phyloP scores from a whole-genome alignment of 1,139 yeast species.

The Hyphopichia fennica region DNA sequence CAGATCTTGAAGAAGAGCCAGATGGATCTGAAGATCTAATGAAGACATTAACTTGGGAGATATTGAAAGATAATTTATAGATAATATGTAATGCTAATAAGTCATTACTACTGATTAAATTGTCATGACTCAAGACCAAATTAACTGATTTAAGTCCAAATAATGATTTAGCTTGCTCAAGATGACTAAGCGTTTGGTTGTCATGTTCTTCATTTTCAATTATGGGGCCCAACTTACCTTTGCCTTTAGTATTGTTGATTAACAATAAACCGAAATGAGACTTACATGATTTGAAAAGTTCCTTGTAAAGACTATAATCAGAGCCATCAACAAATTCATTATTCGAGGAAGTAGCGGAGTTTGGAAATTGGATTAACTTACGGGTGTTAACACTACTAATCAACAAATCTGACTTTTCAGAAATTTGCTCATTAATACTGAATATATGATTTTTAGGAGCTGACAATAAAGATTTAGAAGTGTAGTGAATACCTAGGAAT shows the following conservation, averaged over 20 bases:
- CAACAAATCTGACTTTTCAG: slow-evolving; percentile 24
- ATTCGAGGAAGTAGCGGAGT: slow-evolving; percentile 2
- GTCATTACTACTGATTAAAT: slow-evolving; percentile 35
- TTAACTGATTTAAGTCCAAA: slow-evolving; percentile 20
- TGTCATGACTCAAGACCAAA: slow-evolving; percentile 30
- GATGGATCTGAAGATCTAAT: slow-evolving; percentile 14
- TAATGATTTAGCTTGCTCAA: slow-evolving; percentile 9
- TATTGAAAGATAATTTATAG: slow-evolving; percentile 16
- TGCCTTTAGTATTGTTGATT: slow-evolving; percentile 14
- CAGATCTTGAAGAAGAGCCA: slow-evolving; percentile 8
- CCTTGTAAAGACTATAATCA: slow-evolving; percentile 21
- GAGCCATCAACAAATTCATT: slow-evolving; percentile 13
- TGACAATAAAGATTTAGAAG: slow-evolving; percentile 55
- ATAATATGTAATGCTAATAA: slow-evolving; percentile 29
- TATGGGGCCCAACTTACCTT: not conserved
- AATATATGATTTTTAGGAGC: slow-evolving; percentile 34
- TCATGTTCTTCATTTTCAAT: slow-evolving; percentile 10
- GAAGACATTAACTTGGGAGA: slow-evolving; percentile 19
- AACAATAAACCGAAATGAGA: slow-evolving; percentile 35
- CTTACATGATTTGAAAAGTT: slow-evolving; percentile 23
- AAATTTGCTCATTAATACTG: slow-evolving; percentile 31
- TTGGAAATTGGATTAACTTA: slow-evolving; percentile 10
- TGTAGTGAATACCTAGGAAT: slow-evolving; percentile 47
- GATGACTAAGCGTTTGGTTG: not conserved
- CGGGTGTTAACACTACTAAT: slow-evolving; percentile 23